A percentile compares a stretch with the other conserved stretches of the same genome.
These are phyloP conservation scores for Neurospora sp. DNA, from an alignment of 495 filamentous ascomycete species.

Conservation along the genomic window DNA sequence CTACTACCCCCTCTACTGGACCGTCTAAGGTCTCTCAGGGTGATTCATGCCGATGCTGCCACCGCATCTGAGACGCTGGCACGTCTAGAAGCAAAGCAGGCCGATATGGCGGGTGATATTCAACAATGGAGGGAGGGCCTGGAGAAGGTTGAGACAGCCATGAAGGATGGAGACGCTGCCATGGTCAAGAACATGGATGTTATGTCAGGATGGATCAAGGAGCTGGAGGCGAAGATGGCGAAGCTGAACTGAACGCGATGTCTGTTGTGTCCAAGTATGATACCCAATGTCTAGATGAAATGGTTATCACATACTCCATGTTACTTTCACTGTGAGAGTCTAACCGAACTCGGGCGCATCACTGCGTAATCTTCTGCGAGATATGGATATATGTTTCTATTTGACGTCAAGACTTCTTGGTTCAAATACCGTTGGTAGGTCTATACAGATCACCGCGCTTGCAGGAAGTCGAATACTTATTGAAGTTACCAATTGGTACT, in stretches of 20 bases:
- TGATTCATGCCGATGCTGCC: constrained; percentile 79
- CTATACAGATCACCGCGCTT: no score
- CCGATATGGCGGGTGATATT: constrained; percentile 74
- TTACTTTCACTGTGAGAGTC: background rate
- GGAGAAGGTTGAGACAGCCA: constrained; percentile 63
- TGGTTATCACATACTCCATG: background rate
- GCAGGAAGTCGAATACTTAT: no score
- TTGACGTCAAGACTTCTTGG: background rate
- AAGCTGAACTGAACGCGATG: constrained; percentile 32
- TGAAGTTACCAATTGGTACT: no score
- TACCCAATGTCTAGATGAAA: constrained; percentile 14
- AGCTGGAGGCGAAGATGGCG: constrained; percentile 66
- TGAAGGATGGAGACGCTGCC: constrained; percentile 56
- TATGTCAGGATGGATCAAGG: constrained; percentile 82
- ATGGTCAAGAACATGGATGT: constrained; percentile 68
- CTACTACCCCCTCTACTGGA: constrained; percentile 79
- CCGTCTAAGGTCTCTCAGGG: constrained; percentile 69
- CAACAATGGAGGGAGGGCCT: constrained; percentile 78
- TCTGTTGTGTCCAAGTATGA: constrained; percentile 9
- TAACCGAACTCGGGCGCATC: background rate
- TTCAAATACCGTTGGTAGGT: background rate
- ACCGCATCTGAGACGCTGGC: constrained; percentile 72
- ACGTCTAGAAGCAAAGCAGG: constrained; percentile 67
- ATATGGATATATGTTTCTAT: background rate
- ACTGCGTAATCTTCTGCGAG: background rate